Evolutionary conservation across 2,329 filamentous ascomycete species (phyloP).

Genomic region (Albophoma yamanashiensis): DNA sequence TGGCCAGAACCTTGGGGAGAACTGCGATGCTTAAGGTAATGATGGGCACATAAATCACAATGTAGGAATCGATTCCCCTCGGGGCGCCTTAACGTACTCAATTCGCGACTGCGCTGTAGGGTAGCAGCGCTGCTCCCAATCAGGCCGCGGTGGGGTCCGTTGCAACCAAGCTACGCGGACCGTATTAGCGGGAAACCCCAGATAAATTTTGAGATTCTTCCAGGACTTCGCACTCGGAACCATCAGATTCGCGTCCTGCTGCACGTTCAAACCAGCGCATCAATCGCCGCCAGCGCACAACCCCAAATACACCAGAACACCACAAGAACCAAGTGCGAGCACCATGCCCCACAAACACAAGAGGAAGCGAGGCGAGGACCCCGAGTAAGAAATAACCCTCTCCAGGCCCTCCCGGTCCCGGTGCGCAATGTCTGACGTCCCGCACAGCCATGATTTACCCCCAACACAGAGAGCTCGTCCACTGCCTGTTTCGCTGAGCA

Average conservation of each 20-base stretch:
- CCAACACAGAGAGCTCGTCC: constrained; percentile 37
- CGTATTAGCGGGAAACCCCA: neutral
- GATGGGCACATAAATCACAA: too few species aligned
- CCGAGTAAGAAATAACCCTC: constrained; percentile 34
- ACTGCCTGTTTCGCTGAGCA: constrained; percentile 32
- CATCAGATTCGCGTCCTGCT: neutral
- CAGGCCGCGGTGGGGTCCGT: neutral
- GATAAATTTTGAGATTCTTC: neutral
- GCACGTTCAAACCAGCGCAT: neutral
- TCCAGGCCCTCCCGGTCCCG: neutral
- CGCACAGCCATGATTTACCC: constrained; percentile 36
- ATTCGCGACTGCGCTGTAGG: too few species aligned
- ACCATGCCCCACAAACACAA: constrained; percentile 84
- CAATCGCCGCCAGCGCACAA: neutral
- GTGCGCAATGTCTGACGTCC: constrained; percentile 5
- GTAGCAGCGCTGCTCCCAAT: neutral
- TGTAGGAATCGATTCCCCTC: too few species aligned
- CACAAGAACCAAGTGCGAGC: neutral
- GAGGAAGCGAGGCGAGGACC: constrained; percentile 45
- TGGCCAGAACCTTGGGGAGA: too few species aligned
- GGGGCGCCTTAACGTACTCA: too few species aligned
- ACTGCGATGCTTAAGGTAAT: too few species aligned
- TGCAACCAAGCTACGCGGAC: neutral
- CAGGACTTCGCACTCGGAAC: neutral
- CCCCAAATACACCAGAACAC: neutral